These are phyloP conservation scores for Alternaria panax DNA, from an alignment of 2,329 filamentous ascomycete species.

Conservation along the genomic window DNA sequence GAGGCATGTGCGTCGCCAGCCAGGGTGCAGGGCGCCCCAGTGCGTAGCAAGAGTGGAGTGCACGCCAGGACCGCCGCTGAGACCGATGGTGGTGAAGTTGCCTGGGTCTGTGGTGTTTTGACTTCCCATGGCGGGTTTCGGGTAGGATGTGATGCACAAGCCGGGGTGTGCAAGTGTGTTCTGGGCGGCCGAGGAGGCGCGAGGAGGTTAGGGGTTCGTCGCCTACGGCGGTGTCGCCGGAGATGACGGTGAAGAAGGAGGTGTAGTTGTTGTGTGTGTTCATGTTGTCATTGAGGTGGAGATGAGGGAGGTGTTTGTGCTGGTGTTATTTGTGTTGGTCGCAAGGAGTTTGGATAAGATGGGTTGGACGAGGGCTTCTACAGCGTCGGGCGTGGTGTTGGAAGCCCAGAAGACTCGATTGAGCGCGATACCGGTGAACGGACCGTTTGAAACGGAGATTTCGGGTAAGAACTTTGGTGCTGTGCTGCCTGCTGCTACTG, in stretches of 20 bases:
- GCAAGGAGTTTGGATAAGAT: conserved; percentile 2
- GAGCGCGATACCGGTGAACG: conserved; percentile 18
- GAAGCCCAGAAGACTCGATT: conserved; percentile 32
- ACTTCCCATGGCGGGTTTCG: conserved; percentile 21
- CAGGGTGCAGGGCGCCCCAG: conserved; percentile 41
- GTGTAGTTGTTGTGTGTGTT: conserved; percentile 11
- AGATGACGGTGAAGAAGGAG: conserved; percentile 30
- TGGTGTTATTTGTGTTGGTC: neutral
- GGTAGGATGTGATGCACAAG: conserved; percentile 2
- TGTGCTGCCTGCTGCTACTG: neutral
- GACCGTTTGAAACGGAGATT: neutral
- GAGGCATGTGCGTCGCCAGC: conserved; percentile 47
- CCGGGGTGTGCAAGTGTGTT: conserved; percentile 22
- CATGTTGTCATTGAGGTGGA: neutral
- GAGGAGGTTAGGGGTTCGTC: conserved; percentile 32
- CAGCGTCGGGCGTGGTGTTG: conserved; percentile 24
- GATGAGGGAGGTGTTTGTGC: neutral
- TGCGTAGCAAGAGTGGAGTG: conserved; percentile 19
- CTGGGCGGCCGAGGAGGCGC: conserved; percentile 38
- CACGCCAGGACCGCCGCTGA: conserved; percentile 42
- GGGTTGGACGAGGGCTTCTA: conserved; percentile 24
- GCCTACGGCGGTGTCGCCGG: conserved; percentile 29
- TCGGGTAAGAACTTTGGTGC: neutral
- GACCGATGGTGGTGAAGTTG: conserved; percentile 33
- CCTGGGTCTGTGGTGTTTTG: conserved; percentile 26